Evolutionary conservation across 2,329 filamentous ascomycete species (phyloP).

Genomic region (Echinosphaeria canescens): DNA sequence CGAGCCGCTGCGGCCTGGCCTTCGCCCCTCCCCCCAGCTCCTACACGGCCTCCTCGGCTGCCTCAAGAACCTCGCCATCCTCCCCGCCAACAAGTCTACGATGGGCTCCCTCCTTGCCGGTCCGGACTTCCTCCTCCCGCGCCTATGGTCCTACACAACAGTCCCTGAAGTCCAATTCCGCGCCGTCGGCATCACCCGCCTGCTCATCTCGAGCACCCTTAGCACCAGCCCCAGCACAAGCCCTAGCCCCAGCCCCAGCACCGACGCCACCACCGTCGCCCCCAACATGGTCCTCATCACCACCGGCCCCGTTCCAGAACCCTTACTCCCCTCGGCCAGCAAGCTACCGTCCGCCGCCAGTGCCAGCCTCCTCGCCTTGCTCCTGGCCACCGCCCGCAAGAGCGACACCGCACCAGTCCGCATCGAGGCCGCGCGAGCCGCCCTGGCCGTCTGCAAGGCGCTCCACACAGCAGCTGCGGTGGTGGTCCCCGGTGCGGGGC

Average conservation of each 20-base stretch:
- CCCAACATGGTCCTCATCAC: conserved; percentile 26
- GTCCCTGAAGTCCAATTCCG: conserved; percentile 36
- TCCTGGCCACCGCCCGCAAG: conserved; percentile 17
- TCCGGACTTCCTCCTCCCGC: conserved; percentile 18
- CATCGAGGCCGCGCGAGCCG: conserved; percentile 33
- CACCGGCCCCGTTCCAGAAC: conserved; percentile 21
- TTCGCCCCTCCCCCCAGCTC: conserved; percentile 19
- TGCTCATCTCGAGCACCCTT: conserved; percentile 26
- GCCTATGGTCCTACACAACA: conserved; percentile 26
- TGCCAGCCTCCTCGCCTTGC: conserved; percentile 14
- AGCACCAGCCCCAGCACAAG: conserved; percentile 29
- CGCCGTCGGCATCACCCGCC: conserved; percentile 31
- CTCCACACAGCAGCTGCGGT: conserved; percentile 20
- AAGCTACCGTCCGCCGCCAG: conserved; percentile 11
- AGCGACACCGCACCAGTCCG: conserved; percentile 30
- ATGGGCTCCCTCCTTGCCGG: conserved; percentile 25
- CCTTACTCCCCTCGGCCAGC: conserved; percentile 14
- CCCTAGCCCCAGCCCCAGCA: too few relatives aligned
- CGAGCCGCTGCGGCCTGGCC: conserved; percentile 10
- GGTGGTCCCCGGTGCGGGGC: too few relatives aligned
- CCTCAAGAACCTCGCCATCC: conserved; percentile 42
- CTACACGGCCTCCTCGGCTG: conserved; percentile 35
- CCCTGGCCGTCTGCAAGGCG: conserved; percentile 28
- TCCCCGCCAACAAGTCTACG: conserved; percentile 25
- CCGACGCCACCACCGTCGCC: conserved; percentile 25